Conservation (phyloP, 495 filamentous ascomycete genomes). For the Diplogelasinospora grovesii region DNA sequence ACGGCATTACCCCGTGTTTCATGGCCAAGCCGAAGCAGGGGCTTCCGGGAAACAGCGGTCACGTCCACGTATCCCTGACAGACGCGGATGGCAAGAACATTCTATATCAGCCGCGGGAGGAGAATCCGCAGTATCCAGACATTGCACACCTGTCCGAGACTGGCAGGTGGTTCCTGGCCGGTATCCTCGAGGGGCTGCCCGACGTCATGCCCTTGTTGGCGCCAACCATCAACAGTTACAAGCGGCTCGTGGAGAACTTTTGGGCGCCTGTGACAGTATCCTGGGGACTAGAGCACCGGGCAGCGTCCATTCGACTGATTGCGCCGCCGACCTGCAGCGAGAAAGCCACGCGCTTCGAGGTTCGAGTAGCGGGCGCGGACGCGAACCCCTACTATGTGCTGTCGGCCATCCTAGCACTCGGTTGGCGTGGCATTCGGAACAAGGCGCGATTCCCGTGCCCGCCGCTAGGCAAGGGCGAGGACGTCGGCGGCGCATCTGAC, state of each 20-base stretch:
- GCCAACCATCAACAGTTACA: constrained; percentile 94
- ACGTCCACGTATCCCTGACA: constrained; percentile 86
- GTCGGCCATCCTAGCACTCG: constrained; percentile 73
- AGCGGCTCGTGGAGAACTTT: constrained; percentile 95
- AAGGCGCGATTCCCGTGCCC: constrained; percentile 77
- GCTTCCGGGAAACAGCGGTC: constrained; percentile 86
- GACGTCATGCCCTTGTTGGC: constrained; percentile 95
- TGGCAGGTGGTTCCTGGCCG: constrained; percentile 89
- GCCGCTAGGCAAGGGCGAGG: constrained; percentile 75
- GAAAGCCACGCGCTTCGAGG: constrained; percentile 83
- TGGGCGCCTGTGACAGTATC: constrained; percentile 97
- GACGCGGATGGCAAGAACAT: constrained; percentile 68
- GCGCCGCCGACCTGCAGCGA: constrained; percentile 75
- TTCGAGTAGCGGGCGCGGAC: constrained; percentile 87
- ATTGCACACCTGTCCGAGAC: constrained; percentile 75
- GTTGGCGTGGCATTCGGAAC: constrained; percentile 85
- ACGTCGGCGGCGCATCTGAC: constrained; percentile 63
- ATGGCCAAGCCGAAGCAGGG: constrained; percentile 97
- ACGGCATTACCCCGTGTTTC: constrained; percentile 92
- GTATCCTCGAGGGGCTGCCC: constrained; percentile 78
- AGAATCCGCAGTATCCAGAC: constrained; percentile 63
- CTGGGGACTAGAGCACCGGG: constrained; percentile 93
- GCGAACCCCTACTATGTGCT: constrained; percentile 87
- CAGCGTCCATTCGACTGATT: constrained; percentile 84
- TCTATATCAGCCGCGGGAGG: constrained; percentile 63